Base-by-base conservation (phyloP, 139 green algal genomes). In the Chlamydomonas sp. region DNA sequence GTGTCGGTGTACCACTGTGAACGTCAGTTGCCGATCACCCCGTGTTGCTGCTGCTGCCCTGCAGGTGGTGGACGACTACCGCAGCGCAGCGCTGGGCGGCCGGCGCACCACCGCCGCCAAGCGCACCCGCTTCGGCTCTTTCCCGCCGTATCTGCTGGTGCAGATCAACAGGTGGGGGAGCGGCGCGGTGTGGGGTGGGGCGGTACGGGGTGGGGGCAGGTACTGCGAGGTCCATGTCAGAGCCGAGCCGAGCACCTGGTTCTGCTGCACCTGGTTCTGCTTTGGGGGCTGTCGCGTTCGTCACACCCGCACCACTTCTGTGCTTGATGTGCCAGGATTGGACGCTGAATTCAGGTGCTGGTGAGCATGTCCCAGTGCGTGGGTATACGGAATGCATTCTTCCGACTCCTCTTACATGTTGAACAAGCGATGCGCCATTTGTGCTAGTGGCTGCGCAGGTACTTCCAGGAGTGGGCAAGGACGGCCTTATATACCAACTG, bases 91-190 rank as follows among this genome's bases (percentile, higher is more conserved):
- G 2, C 85, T 95, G n/a, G 92, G 93, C n/a, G 83, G 83, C 77
- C 93, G 96, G 63, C 92, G 89, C 31, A 79, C 63, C 15, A 89
- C 93, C 14, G 87, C 83, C 31, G 88, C 68, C 72, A 93, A 93
- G 73, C 93, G 89, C 87, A 95, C 88, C 77, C 95, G 90, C 78
- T 90, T 99, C n/a, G 91, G 93, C 58, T 94, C 94, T 71, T 98
- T 99, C 88, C 97, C 98, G 4, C 93, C 94, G 9, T 97, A 96
- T 85, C 94, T 99, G 72, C 92, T 99, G 88, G 77, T 99, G 63
- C 92, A 97, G 72, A 87, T 99, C 85, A 92, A 94, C 60, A 93
- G 93, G 91, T 95, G 72, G 63, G 84, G 17, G 12, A 3, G 87
- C 49, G 20, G 17, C 85, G 3, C 57, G 84, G 18, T 76, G 49